Evolutionary conservation across 306 rosid genomes (phyloP), one percentile per base, ranked within the genome.

Genomic region (Delonix regia): DNA sequence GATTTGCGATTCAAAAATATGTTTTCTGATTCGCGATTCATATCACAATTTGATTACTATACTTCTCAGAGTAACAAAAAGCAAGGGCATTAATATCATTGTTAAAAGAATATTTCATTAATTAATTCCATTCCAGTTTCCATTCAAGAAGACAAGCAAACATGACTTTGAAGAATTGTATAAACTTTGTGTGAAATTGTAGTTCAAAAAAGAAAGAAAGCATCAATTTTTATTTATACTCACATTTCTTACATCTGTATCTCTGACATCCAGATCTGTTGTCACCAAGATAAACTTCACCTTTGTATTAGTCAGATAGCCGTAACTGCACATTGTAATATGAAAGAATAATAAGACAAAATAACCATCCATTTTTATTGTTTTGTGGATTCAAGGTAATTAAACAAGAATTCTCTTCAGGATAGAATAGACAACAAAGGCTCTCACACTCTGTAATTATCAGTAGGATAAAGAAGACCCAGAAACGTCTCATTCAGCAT

Each of bases 241-340:
- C 88, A 90, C 91, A 85, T 78, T 79, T 78, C 91, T 83, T 53
- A 88, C 90, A 85, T 90, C 95, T 3, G 91, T 89, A 60, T 88
- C 92, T 70, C 80, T 85, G 75, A 86, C 89, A 88, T 90, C 92
- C 33, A 90, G 86, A 88, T 90, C 92, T 30, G 90, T 85, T 51
- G 99, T 91, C 38, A 95, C 99, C 92, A 95, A 84, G 68, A 93
- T 93, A 77, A 95, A 91, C 87, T 95, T 95, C 83, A 95, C 99
- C 85, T 93, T 93, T 15, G 99, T 95, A 80, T 95, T 95, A 45
- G 98, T 95, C 86, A 95, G 82, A 83, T 95, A 95, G 41, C 99
- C 99, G 59, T 89, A 93, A 48, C 99, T 95, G 85, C 79, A 85
- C 78, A 82, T 22, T 33, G 19, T 15, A 59, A 27, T 2, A 52